Conservation (phyloP, 345 rosid genomes). For the Arabidopsis arenosa region DNA sequence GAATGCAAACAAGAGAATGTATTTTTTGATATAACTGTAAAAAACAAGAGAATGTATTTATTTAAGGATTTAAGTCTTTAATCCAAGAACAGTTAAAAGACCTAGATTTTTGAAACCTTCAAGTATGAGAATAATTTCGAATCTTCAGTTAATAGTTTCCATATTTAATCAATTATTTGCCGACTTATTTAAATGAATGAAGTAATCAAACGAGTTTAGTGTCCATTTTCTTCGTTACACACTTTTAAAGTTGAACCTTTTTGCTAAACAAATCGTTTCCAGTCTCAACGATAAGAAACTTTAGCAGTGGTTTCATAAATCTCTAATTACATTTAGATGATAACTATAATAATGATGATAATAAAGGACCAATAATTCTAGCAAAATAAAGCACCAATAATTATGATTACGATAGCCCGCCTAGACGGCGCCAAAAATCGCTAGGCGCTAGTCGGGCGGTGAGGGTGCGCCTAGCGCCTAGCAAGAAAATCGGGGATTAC, state of each 20-base stretch:
- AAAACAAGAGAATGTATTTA: conserved; percentile 22
- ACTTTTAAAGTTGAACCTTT: not conserved
- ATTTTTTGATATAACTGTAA: no score
- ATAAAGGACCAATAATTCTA: conserved; percentile 34
- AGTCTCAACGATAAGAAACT: not conserved
- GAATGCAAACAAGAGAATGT: conserved; percentile 28
- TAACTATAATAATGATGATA: not conserved
- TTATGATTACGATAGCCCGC: conserved; percentile 2
- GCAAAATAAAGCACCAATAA: not conserved
- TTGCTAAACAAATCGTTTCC: no score
- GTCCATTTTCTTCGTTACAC: not conserved
- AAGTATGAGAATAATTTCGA: no score
- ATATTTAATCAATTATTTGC: not conserved
- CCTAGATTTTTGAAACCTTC: no score
- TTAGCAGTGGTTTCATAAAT: not conserved
- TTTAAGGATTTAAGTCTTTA: not conserved
- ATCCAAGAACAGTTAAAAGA: not conserved
- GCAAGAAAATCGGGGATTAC: no score
- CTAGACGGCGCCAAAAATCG: no score
- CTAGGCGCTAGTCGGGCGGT: no score
- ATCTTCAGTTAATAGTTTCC: no score
- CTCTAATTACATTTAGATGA: not conserved
- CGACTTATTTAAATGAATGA: not conserved
- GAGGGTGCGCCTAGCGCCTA: no score
- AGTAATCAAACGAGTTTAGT: not conserved